Conservation (phyloP, 345 rosid genomes). For the Populus pruinosa region DNA sequence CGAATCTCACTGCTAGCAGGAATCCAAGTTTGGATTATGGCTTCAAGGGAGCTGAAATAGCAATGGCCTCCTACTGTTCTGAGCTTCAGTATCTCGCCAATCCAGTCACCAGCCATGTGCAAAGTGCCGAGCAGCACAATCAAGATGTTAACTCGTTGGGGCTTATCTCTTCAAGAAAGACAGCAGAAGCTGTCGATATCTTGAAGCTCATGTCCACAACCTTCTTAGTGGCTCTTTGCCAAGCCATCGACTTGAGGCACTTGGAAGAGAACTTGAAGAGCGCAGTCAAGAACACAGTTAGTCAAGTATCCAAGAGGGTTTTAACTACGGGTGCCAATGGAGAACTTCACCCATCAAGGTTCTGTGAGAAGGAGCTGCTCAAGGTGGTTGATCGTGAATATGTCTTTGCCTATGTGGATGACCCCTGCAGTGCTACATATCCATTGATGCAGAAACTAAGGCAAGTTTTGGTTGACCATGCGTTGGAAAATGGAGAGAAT, state of each 20-base stretch:
- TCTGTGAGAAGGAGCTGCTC: constrained; percentile 62
- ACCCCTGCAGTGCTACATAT: constrained; percentile 63
- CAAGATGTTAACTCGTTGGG: constrained; percentile 27
- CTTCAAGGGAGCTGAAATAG: constrained; percentile 27
- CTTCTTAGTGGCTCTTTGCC: constrained; percentile 27
- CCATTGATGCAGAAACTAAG: constrained; percentile 79
- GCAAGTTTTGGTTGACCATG: constrained; percentile 66
- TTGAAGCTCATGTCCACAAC: constrained; percentile 28
- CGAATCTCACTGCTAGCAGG: constrained; percentile 20
- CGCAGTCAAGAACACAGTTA: constrained; percentile 21
- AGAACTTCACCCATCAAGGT: constrained; percentile 72
- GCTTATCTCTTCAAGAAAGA: constrained; percentile 23
- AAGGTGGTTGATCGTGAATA: constrained; percentile 62
- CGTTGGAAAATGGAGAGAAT: constrained; percentile 50
- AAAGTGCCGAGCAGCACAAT: constrained; percentile 26
- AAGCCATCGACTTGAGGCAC: constrained; percentile 28
- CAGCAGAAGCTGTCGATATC: constrained; percentile 20
- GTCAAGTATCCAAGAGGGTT: constrained; percentile 15
- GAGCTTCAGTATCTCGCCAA: constrained; percentile 27
- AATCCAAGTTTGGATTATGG: constrained; percentile 28
- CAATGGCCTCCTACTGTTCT: constrained; percentile 28
- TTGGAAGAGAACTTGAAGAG: constrained; percentile 22
- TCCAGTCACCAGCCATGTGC: constrained; percentile 26
- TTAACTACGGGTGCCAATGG: constrained; percentile 48
- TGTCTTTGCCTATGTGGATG: constrained; percentile 62